Percentiles rank a stretch among this genome's conserved stretches.
Evolutionary conservation across 2,329 filamentous ascomycete genomes (phyloP).

Genomic region (Coniochaeta ligniaria): DNA sequence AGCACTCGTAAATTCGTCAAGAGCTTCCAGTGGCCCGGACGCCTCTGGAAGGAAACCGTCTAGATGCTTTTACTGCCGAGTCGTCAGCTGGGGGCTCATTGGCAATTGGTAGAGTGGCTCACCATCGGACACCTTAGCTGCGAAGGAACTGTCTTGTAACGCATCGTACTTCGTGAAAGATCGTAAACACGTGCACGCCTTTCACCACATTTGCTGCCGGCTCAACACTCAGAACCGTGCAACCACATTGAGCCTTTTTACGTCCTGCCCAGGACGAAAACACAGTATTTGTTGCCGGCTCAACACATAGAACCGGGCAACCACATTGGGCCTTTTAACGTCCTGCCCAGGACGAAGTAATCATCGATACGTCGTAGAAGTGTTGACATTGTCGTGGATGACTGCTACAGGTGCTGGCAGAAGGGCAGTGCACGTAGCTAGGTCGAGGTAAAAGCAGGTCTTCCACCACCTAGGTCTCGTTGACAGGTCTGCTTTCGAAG

Average conservation of each 20-base stretch:
- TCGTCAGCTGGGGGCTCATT: not conserved
- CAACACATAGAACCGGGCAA: not conserved
- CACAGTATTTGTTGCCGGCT: conserved; percentile 1
- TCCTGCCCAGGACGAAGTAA: conserved; percentile 29
- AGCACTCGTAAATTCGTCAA: conserved; percentile 6
- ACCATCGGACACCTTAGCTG: not conserved
- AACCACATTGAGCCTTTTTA: conserved; percentile 24
- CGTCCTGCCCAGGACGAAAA: conserved; percentile 32
- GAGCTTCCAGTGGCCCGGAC: conserved; percentile 1
- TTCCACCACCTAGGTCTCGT: too few relatives aligned
- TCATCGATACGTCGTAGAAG: not conserved
- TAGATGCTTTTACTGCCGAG: not conserved
- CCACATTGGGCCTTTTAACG: conserved; percentile 26
- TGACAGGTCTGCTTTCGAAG: too few relatives aligned
- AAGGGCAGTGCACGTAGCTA: not conserved
- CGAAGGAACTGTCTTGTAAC: not conserved
- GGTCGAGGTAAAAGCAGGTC: too few relatives aligned
- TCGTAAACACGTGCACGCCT: not conserved
- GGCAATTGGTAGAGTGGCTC: not conserved
- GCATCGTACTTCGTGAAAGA: conserved; percentile 3
- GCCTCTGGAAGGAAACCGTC: conserved; percentile 3
- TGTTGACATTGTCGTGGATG: not conserved
- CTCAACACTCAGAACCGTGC: not conserved
- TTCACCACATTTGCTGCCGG: conserved; percentile 3
- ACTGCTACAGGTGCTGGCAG: not conserved